Evolutionary conservation across 305 asterid genomes (phyloP).

Genomic region (Fraxinus paxiana): DNA sequence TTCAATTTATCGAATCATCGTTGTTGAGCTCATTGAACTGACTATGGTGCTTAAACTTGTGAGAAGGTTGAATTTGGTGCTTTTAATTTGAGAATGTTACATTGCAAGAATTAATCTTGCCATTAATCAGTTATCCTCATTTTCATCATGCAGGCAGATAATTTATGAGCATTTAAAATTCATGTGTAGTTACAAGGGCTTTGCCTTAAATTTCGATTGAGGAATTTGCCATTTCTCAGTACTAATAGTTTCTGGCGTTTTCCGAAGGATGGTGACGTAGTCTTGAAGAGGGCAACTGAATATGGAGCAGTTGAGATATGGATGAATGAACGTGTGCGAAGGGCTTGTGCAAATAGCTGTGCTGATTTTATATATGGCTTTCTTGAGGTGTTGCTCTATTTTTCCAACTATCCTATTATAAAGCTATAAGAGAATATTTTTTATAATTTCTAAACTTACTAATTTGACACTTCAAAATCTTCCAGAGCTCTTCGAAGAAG

Average conservation of each 20-base stretch:
- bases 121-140: background rate
- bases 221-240: background rate
- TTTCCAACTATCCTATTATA: conserved; percentile 1
- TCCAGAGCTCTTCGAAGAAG: conserved; percentile 76
- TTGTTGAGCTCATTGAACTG: background rate
- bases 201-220: background rate
- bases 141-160: background rate
- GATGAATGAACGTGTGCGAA: conserved; percentile 94
- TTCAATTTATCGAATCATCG: background rate
- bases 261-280: conserved; percentile 62
- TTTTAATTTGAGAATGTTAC: background rate
- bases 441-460: background rate
- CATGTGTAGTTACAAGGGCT: background rate
- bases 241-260: conserved; percentile 19
- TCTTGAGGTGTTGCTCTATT: conserved; percentile 61
- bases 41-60: background rate
- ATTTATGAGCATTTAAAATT: background rate
- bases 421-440: background rate
- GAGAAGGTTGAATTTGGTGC: conserved; percentile 13
- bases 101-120: background rate
- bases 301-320: conserved; percentile 99
- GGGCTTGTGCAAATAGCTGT: conserved; percentile 94
- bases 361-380: conserved; percentile 91
- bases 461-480: conserved; percentile 13
- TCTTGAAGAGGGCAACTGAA: conserved; percentile 84